Evolutionary conservation across 2,329 filamentous ascomycete genomes (phyloP).

Genomic region (Trichocomaceae sp.): DNA sequence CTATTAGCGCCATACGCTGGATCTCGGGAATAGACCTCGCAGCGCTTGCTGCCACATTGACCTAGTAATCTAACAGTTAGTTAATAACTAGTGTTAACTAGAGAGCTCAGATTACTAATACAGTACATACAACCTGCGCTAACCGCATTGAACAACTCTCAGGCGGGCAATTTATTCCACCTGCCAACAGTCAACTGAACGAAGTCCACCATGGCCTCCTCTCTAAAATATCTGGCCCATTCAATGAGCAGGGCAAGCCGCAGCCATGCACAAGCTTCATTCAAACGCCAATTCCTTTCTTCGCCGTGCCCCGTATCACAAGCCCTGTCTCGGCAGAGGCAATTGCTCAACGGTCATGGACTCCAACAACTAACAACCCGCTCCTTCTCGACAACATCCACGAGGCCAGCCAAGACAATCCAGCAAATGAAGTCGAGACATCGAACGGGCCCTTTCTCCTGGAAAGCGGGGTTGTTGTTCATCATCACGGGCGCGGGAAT

Average conservation of each 20-base stretch:
- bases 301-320: neutral
- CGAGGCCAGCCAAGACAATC: constrained; percentile 29
- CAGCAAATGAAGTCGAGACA: constrained; percentile 35
- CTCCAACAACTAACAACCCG: neutral
- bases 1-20: too few species aligned
- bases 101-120: neutral
- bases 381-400: constrained; percentile 26
- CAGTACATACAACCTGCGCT: neutral
- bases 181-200: neutral
- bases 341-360: constrained; percentile 9
- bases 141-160: neutral
- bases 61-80: too few species aligned
- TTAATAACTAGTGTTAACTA: too few species aligned
- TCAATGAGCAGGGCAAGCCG: constrained; percentile 3
- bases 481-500: constrained; percentile 68
- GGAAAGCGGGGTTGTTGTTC: constrained; percentile 83
- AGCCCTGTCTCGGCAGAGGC: constrained; percentile 7
- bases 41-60: too few species aligned
- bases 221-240: neutral
- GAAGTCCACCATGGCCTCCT: neutral
- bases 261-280: neutral
- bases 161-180: neutral
- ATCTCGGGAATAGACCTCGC: too few species aligned
- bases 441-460: constrained; percentile 67
- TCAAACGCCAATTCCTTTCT: constrained; percentile 3